Conservation (phyloP, 331 rosid species). For the Spiraea crenata region DNA sequence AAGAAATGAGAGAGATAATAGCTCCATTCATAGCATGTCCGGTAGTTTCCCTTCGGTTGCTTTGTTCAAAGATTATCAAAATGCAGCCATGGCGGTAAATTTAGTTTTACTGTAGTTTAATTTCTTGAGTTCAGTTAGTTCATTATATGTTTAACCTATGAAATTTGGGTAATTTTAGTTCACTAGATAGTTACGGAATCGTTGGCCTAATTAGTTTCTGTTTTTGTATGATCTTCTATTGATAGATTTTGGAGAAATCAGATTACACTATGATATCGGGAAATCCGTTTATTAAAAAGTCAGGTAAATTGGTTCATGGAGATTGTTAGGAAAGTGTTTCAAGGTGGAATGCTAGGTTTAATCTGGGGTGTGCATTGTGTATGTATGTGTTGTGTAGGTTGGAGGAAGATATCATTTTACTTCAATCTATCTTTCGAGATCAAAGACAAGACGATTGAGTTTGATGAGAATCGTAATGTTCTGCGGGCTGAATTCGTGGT, state of each 20-base stretch:
- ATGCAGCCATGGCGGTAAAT: slow-evolving; percentile 89
- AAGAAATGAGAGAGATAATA: slow-evolving; percentile 39
- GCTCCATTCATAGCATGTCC: slow-evolving; percentile 49
- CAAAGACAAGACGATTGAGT: slow-evolving; percentile 65
- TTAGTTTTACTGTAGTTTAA: background rate
- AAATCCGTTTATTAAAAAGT: slow-evolving; percentile 70
- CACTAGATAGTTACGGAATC: no score
- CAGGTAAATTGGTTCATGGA: slow-evolving; percentile 45
- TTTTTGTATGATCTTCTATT: slow-evolving; percentile 22
- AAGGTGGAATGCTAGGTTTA: slow-evolving; percentile 6
- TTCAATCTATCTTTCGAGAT: slow-evolving; percentile 79
- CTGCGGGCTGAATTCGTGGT: slow-evolving; percentile 85
- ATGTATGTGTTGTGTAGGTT: slow-evolving; percentile 47
- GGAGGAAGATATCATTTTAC: slow-evolving; percentile 89
- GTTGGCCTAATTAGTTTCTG: slow-evolving; percentile 16
- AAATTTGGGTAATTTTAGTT: background rate
- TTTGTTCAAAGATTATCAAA: slow-evolving; percentile 83
- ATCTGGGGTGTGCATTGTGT: slow-evolving; percentile 22
- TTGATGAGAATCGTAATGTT: slow-evolving; percentile 78
- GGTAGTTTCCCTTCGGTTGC: slow-evolving; percentile 88
- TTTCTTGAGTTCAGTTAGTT: background rate
- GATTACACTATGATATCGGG: slow-evolving; percentile 76
- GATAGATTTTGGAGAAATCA: slow-evolving; percentile 80
- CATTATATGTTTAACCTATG: background rate
- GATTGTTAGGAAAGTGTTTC: slow-evolving; percentile 9